Base-by-base conservation (phyloP, 2,329 filamentous ascomycete genomes). In the Talaromyces amestolkiae region DNA sequence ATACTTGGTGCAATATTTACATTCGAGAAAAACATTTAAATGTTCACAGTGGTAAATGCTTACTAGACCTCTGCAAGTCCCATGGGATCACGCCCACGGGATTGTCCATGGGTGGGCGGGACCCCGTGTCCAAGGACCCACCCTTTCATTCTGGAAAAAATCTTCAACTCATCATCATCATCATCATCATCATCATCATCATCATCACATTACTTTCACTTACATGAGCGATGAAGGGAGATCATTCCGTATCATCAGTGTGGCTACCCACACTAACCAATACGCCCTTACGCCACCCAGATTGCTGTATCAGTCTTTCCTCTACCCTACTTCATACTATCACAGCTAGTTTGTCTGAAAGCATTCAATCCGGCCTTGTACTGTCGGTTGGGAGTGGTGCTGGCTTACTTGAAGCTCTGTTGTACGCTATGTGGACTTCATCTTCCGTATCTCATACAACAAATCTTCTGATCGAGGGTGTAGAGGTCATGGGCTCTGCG, bases 261-360 rank as follows among this genome's bases (percentile, higher is more conserved):
- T 33, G n/a, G 7, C 37, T 61, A 22, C 59, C 59, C 22, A 31
- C 47, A 15, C 5, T 37, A 13, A 61, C 45, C 13, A 22, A 51
- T 10, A 35, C 15, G 1, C 45, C 59, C 6, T 53, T 19, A 31
- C 59, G 59, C 45, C 45, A 61, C n/a, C 59, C 59, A 1, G 47
- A 61, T 49, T 61, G 59, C 47, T 61, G 59, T 39, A 3, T 51
- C 22, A 53, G 59, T n/a, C 19, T 61, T 17, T 61, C 59, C n/a
- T 61, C 47, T 37, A 53, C 22, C 33, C 22, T 61, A 51, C 59
- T 61, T 27, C 4, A 39, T 17, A 49, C 33, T 8, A 35, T 61
- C 59, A 61, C 59, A n/a, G 22, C 33, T 41, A n/a, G 5, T 53
- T 47, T 61, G 22, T 37, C 15, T 19, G 35, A 61, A 33, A 61